Base-by-base conservation (phyloP, 805 yeast genomes). In the Kuraishia borneana region DNA sequence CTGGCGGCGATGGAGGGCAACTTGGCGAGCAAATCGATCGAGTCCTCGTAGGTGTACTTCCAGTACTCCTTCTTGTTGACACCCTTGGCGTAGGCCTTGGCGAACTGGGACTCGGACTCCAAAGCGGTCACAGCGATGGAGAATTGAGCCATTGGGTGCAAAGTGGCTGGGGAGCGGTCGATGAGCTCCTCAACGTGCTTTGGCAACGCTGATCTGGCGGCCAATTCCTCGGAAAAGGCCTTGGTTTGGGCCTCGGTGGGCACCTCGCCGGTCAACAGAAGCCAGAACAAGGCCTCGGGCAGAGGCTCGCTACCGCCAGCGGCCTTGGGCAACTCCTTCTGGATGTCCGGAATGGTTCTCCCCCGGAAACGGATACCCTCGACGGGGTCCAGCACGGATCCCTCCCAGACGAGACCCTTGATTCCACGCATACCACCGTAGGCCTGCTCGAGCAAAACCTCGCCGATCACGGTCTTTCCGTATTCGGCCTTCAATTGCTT, bases 391-490 rank as follows among this genome's bases (percentile, higher is more conserved):
- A 82, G 63, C 21, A 81, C 89, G 33, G 89, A 80, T 44, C 89
- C 89, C 68, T 82, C 94, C 92, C 92, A 82, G 35, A 82, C 87
- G 42, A 83, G 65, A 47, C 84, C 83, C 60, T 78, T 76, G 58
- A 82, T 77, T 54, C 94, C 94, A 59, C 94, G 73, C 88, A 78
- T 78, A 66, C 94, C 94, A 64, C 94, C 94, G 61, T 81, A 83
- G 27, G 87, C 88, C 63, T 81, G 89, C 57, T 76, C 84, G 41
- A 82, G 64, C 38, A 67, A 58, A 42, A 80, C 80, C 59, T 81
- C 84, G 45, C 85, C 89, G 43, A 82, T 76, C 61, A 68, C 81
- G 54, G 83, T 73, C 58, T 77, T 71, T 51, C 97, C 98, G 61
- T 89, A 73, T 53, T 87, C 94, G 60, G 83, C 71, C 65, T 89